Base-by-base conservation (phyloP, 139 green algal genomes). In the Pseudopediastrum boryanum region DNA sequence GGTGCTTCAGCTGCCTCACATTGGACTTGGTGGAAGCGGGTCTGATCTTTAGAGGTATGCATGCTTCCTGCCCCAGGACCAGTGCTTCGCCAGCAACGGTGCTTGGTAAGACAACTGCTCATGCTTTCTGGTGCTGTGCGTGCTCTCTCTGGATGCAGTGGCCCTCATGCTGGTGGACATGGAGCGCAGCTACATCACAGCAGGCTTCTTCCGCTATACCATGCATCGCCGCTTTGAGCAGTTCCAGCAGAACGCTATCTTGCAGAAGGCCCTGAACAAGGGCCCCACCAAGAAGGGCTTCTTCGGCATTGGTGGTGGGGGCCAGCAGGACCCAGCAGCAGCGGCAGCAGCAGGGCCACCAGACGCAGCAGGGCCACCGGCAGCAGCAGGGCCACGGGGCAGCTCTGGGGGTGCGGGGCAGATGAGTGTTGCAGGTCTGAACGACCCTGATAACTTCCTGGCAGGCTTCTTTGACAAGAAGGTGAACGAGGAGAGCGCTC, bases 121-220 rank as follows among this genome's bases (percentile, higher is more conserved):
- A n/a, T n/a, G n/a, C n/a, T n/a, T n/a, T n/a, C n/a, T n/a, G n/a
- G n/a, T n/a, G n/a, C n/a, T n/a, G n/a, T n/a, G n/a, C n/a, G n/a
- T n/a, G n/a, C n/a, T n/a, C n/a, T n/a, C n/a, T n/a, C n/a, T n/a
- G 23, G 0, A 27, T 73, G 80, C 90, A 94, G 91, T 97, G 86
- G 90, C 92, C 2, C 77, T 84, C 46, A 94, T 91, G 61, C 85
- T 97, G 70, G 94, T 98, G 73, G 84, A 92, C 77, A 98, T 98
- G 94, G 94, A 98, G 87, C 89, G 91, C 59, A 78, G 84, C 70
- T 97, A 96, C 81, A 89, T 97, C 29, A 96, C 92, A 0, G 89
- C 94, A 7, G 89, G 88, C 43, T 95, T 95, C 87, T 97, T 97
- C 88, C 80, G 94, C 36, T 87, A 97, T 69, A 87, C 82, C 74